Conservation (phyloP, 1,284 basidiomycete species). For the Puccinia novopanici region DNA sequence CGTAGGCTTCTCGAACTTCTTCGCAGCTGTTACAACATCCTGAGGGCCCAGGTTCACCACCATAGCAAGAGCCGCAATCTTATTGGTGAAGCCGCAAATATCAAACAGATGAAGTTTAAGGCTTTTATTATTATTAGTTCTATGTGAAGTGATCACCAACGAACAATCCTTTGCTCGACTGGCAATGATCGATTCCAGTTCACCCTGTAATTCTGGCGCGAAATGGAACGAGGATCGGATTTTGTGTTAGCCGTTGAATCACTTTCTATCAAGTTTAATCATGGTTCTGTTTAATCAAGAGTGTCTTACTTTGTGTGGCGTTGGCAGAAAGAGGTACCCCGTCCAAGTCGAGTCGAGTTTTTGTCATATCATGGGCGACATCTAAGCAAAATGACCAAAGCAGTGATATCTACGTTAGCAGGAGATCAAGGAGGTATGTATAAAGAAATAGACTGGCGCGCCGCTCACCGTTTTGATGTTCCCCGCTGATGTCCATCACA, state of each 20-base stretch:
- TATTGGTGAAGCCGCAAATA: conserved; percentile 58
- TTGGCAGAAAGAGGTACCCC: conserved; percentile 67
- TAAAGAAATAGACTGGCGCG: conserved; percentile 32
- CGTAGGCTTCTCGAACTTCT: conserved; percentile 86
- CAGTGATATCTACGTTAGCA: not conserved
- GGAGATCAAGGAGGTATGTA: not conserved
- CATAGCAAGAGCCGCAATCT: conserved; percentile 91
- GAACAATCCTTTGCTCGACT: conserved; percentile 34
- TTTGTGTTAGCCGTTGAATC: not conserved
- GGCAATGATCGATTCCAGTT: conserved; percentile 28
- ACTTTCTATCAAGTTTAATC: not conserved
- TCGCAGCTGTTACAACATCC: conserved; percentile 95
- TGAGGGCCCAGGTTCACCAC: conserved; percentile 74
- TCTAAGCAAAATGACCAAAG: conserved; percentile 62
- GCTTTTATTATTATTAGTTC: conserved; percentile 62
- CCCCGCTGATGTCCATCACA: conserved; percentile 97
- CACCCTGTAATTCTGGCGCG: conserved; percentile 41
- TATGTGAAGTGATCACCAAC: conserved; percentile 8
- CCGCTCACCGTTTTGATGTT: conserved; percentile 70
- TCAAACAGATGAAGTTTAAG: conserved; percentile 66
- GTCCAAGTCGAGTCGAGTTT: conserved; percentile 71
- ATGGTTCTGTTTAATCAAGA: not conserved
- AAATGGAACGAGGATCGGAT: not conserved
- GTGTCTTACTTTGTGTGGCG: conserved; percentile 55
- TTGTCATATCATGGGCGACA: conserved; percentile 82